Conservation (phyloP, 2,329 filamentous ascomycete species). For the Fusarium decemcellulare region DNA sequence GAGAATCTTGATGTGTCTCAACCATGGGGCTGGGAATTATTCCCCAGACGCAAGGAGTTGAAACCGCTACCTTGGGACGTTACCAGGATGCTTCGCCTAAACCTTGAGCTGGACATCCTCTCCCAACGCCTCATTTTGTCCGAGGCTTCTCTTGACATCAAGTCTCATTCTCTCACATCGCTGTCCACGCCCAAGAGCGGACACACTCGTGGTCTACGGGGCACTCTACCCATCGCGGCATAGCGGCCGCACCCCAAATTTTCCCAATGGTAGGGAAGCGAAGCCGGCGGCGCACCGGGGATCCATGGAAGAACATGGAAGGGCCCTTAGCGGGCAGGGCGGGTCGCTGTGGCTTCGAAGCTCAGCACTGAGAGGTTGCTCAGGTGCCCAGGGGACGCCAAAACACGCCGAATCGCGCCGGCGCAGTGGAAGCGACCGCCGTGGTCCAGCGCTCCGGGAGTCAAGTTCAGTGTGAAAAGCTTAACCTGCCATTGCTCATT, state of each 20-base stretch:
- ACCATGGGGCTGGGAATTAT: slow-evolving; percentile 13
- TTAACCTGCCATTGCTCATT: slow-evolving; percentile 41
- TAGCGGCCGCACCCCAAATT: slow-evolving; percentile 42
- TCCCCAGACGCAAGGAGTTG: slow-evolving; percentile 21
- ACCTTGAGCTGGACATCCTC: slow-evolving; percentile 2
- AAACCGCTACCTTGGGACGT: not conserved
- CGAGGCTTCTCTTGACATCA: slow-evolving; percentile 15
- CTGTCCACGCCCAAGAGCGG: not conserved
- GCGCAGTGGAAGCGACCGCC: slow-evolving; percentile 32
- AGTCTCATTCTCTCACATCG: slow-evolving; percentile 17
- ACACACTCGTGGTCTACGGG: slow-evolving; percentile 42
- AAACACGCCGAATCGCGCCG: slow-evolving; percentile 29
- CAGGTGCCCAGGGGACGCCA: slow-evolving; percentile 18
- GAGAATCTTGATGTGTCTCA: too few species aligned
- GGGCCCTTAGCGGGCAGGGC: slow-evolving; percentile 29
- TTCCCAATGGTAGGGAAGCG: slow-evolving; percentile 46
- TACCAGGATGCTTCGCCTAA: slow-evolving; percentile 3
- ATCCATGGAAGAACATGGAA: slow-evolving; percentile 45
- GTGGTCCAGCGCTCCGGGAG: slow-evolving; percentile 39
- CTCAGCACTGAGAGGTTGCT: slow-evolving; percentile 26
- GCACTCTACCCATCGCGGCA: slow-evolving; percentile 39
- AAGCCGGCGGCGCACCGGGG: slow-evolving; percentile 37
- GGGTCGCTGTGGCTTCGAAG: slow-evolving; percentile 32
- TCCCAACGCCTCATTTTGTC: slow-evolving; percentile 2
- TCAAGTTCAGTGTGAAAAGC: slow-evolving; percentile 33